These are phyloP conservation scores for Elsinoe batatas DNA, from an alignment of 2,329 filamentous ascomycete species.

Conservation along the genomic window DNA sequence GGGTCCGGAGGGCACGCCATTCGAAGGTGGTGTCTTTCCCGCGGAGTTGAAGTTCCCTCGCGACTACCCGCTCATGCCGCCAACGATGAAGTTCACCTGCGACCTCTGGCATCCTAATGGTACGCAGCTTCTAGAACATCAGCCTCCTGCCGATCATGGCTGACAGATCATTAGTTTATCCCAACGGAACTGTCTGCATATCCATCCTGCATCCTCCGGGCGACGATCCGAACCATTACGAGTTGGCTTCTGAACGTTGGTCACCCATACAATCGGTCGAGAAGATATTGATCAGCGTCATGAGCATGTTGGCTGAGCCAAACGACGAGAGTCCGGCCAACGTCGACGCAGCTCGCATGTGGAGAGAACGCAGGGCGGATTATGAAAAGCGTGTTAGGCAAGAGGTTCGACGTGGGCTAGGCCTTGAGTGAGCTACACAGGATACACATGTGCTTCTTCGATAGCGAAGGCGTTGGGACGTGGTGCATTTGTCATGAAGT, in stretches of 20 bases:
- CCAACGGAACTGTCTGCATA: constrained; percentile 87
- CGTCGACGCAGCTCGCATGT: constrained; percentile 93
- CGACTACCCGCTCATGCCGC: constrained; percentile 93
- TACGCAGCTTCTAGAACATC: constrained; percentile 32
- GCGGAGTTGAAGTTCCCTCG: constrained; percentile 90
- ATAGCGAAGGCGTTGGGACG: constrained; percentile 6
- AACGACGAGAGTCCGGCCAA: constrained; percentile 97
- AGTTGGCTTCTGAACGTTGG: constrained; percentile 91
- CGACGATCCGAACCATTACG: constrained; percentile 97
- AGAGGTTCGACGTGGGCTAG: constrained; percentile 69
- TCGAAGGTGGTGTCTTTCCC: constrained; percentile 90
- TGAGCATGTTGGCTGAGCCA: constrained; percentile 96
- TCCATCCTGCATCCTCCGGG: constrained; percentile 95
- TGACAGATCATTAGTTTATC: constrained; percentile 56
- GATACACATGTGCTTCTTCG: neutral
- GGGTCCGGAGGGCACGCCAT: constrained; percentile 89
- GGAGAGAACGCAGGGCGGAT: constrained; percentile 71
- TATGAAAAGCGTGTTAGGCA: constrained; percentile 82
- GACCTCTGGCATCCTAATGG: constrained; percentile 97
- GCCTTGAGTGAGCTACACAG: constrained; percentile 27
- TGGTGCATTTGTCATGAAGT: neutral
- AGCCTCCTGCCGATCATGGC: neutral
- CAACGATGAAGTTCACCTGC: constrained; percentile 89
- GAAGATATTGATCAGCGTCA: constrained; percentile 92
- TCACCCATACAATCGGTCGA: constrained; percentile 94